phyloP scores from a whole-genome alignment of 2,329 filamentous ascomycete genomes.

The Eutypa lata region DNA sequence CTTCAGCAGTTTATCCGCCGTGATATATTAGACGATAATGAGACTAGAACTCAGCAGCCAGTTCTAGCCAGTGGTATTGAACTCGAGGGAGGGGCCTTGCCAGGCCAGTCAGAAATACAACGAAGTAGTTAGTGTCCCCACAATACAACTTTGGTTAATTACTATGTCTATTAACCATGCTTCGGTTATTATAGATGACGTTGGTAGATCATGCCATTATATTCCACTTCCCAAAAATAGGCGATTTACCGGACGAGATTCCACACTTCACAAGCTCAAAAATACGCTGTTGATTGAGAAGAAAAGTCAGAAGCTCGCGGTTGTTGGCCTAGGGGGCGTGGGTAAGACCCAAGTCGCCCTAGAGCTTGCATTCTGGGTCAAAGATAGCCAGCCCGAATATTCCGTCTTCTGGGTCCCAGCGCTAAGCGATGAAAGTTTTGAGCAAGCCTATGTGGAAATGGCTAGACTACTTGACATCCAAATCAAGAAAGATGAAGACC shows the following conservation, averaged over 20 bases:
- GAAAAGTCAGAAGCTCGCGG: conserved; percentile 17
- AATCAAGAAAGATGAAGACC: conserved; percentile 51
- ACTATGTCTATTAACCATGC: no score
- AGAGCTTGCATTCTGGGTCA: conserved; percentile 36
- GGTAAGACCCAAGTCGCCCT: conserved; percentile 40
- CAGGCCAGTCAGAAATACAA: background rate
- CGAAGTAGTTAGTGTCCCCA: background rate
- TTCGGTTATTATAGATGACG: no score
- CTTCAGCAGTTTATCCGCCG: conserved; percentile 22
- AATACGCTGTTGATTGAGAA: background rate
- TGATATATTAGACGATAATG: background rate
- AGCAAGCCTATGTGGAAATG: conserved; percentile 35
- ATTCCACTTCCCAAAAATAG: conserved; percentile 1
- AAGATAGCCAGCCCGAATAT: conserved; percentile 29
- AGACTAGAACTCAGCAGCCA: background rate
- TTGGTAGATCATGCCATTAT: background rate
- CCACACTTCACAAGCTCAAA: background rate
- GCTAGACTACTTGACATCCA: conserved; percentile 28
- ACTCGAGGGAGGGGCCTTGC: background rate
- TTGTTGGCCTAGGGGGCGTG: conserved; percentile 36
- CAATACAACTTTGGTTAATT: no score
- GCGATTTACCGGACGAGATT: conserved; percentile 1
- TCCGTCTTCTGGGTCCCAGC: conserved; percentile 44
- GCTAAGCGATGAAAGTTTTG: conserved; percentile 33
- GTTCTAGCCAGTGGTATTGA: background rate